Base-by-base conservation (phyloP, 139 green algal species). In the Micromonas pusilla region DNA sequence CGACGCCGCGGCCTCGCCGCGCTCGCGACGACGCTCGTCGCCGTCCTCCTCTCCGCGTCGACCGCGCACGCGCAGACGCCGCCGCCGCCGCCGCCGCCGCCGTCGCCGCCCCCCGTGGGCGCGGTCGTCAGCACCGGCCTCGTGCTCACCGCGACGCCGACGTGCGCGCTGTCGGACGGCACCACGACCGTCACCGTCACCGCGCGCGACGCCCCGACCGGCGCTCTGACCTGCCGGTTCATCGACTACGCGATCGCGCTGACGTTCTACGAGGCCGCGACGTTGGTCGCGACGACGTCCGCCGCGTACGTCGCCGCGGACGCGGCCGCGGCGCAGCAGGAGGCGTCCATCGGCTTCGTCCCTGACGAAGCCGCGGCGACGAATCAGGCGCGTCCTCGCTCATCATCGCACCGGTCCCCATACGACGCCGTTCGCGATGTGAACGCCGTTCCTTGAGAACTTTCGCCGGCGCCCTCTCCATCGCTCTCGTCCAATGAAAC, bases 51-150 rank as follows among this genome's bases (percentile, higher is more conserved):
- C 34, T n/a, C 71, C 71, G 71, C 36, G 31, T 34, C 71, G n/a
- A n/a, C n/a, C n/a, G n/a, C n/a, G n/a, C n/a, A n/a, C n/a, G n/a
- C 28, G 71, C 71, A 4, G 36, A 25, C 33, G 71, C 71, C 33
- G 37, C 28, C 36, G 6, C 28, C 71, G 37, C 52, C 33, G 31
- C 25, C 28, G 26, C 71, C 36, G 16, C 34, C 71, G 54, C 54
- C 33, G 16, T 13, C 71, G 39, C 45, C 45, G 9, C 9, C 45
- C 9, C 45, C 9, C 45, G 9, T 23, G 9, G 45, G 45, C 45
- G 45, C 9, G 45, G 16, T 75, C 68, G 68, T 19, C 9, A 52
- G 28, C n/a, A 38, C 28, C 26, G 28, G 28, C 26, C 6, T 52
- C n/a, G 23, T 37, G 19, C 21, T 37, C 71, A 68, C 60, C 60